Evolutionary conservation across 2,329 filamentous ascomycete species (phyloP).

Genomic region (Aspergillus brasiliensis): DNA sequence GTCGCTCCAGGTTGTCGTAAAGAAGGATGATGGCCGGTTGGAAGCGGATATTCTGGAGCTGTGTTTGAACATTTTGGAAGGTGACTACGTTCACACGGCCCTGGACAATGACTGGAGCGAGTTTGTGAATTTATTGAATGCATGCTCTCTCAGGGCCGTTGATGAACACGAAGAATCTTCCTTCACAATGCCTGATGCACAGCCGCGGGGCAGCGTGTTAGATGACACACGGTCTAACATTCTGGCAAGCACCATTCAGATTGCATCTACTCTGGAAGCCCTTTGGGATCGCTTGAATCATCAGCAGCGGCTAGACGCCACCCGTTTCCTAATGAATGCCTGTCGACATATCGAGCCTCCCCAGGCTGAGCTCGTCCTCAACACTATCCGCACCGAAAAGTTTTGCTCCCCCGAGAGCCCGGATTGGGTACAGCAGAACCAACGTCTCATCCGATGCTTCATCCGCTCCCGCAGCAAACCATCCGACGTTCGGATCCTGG

Average conservation of each 20-base stretch:
- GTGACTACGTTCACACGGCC: conserved; percentile 36
- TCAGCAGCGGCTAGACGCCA: conserved; percentile 39
- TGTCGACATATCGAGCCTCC: conserved; percentile 40
- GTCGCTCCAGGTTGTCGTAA: conserved; percentile 36
- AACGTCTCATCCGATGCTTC: conserved; percentile 39
- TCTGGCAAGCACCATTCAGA: conserved; percentile 39
- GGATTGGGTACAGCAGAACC: conserved; percentile 38
- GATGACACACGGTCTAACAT: conserved; percentile 43
- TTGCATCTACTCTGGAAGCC: conserved; percentile 38
- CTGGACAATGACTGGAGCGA: conserved; percentile 35
- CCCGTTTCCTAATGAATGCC: conserved; percentile 38
- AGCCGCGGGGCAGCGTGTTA: conserved; percentile 25
- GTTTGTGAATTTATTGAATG: conserved; percentile 37
- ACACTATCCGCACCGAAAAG: conserved; percentile 35
- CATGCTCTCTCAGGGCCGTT: conserved; percentile 38
- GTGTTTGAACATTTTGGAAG: conserved; percentile 43
- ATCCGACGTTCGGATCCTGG: conserved; percentile 43
- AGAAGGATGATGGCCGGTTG: conserved; percentile 41
- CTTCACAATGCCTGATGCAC: conserved; percentile 25
- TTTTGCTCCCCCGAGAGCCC: conserved; percentile 38
- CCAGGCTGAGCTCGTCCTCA: conserved; percentile 43
- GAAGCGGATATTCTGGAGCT: conserved; percentile 45
- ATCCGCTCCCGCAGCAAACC: conserved; percentile 40
- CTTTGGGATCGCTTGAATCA: conserved; percentile 41
- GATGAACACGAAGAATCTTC: conserved; percentile 29